Percentiles rank a stretch among this genome's conserved stretches.
These are phyloP conservation scores for Iris pallida DNA, from an alignment of 116 monocot species.

Conservation along the genomic window DNA sequence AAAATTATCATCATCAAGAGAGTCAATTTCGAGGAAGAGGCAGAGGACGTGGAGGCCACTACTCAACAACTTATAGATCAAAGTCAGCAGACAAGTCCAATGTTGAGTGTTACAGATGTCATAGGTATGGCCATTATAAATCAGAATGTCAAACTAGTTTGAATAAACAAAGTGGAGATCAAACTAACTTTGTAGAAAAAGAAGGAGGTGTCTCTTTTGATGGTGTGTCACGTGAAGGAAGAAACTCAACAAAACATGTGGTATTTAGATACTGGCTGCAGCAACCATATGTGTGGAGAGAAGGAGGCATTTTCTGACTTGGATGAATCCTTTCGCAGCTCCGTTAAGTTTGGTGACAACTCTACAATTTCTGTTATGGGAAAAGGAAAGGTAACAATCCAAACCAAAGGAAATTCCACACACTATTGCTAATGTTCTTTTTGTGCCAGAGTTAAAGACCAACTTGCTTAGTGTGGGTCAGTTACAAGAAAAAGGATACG, in stretches of 20 bases:
- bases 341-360: too few relatives aligned
- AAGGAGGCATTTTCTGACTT: background rate
- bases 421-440: slow-evolving; percentile 9
- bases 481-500: slow-evolving; percentile 14
- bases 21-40: background rate
- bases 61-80: background rate
- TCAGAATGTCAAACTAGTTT: background rate
- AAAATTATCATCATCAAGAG: background rate
- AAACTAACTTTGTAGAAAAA: background rate
- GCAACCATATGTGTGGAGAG: background rate
- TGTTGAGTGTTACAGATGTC: slow-evolving; percentile 1
- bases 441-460: slow-evolving; percentile 15
- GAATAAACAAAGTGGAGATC: too few relatives aligned
- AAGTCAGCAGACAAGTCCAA: background rate
- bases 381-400: too few relatives aligned
- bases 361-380: too few relatives aligned
- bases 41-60: background rate
- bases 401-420: background rate
- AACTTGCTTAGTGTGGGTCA: background rate
- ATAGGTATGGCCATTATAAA: background rate
- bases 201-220: too few relatives aligned
- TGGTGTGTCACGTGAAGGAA: too few relatives aligned
- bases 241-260: too few relatives aligned
- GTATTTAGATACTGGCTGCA: too few relatives aligned
- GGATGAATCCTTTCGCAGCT: background rate